Evolutionary conservation across 495 filamentous ascomycete species (phyloP).

Genomic region (Cercophora newfieldiana): DNA sequence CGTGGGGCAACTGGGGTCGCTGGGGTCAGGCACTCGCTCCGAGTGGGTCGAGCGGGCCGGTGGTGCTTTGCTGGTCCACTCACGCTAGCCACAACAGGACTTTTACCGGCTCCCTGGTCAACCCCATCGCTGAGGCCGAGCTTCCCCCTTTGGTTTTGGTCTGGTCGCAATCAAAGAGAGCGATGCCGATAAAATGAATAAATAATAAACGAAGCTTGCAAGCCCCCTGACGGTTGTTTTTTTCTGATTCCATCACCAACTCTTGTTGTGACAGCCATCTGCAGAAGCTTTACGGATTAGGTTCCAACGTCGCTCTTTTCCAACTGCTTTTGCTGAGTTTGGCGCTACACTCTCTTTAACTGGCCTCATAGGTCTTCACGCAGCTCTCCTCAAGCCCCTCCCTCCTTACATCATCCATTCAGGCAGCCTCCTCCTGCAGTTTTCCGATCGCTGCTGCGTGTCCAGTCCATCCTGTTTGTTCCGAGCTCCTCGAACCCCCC

Average conservation of each 20-base stretch:
- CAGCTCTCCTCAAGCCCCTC: slow-evolving; percentile 18
- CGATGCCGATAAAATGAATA: slow-evolving; percentile 9
- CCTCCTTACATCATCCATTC: slow-evolving; percentile 27
- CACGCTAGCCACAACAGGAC: slow-evolving; percentile 9
- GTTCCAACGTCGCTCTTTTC: slow-evolving; percentile 4
- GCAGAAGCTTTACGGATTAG: not conserved
- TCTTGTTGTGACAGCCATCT: not conserved
- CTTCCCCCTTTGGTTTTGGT: slow-evolving; percentile 1
- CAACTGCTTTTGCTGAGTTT: slow-evolving; percentile 2
- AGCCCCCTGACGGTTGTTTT: not conserved
- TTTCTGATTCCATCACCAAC: slow-evolving; percentile 1
- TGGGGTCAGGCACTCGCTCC: not conserved
- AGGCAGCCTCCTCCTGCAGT: slow-evolving; percentile 6
- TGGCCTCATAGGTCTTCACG: not conserved
- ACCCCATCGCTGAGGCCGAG: slow-evolving; percentile 8
- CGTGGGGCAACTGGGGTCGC: not conserved
- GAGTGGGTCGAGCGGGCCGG: slow-evolving; percentile 8
- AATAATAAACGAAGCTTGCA: slow-evolving; percentile 18
- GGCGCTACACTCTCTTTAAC: slow-evolving; percentile 7
- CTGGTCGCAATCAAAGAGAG: slow-evolving; percentile 23
- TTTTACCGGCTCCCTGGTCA: slow-evolving; percentile 22
- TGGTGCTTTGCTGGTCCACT: slow-evolving; percentile 2
- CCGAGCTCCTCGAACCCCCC: not conserved
- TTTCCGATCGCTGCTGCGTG: slow-evolving; percentile 11
- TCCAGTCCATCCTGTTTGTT: slow-evolving; percentile 5